A percentile compares a stretch with the other conserved stretches of the same genome.
phyloP scores from a whole-genome alignment of 2,329 filamentous ascomycete species.

The Apiospora sp. region DNA sequence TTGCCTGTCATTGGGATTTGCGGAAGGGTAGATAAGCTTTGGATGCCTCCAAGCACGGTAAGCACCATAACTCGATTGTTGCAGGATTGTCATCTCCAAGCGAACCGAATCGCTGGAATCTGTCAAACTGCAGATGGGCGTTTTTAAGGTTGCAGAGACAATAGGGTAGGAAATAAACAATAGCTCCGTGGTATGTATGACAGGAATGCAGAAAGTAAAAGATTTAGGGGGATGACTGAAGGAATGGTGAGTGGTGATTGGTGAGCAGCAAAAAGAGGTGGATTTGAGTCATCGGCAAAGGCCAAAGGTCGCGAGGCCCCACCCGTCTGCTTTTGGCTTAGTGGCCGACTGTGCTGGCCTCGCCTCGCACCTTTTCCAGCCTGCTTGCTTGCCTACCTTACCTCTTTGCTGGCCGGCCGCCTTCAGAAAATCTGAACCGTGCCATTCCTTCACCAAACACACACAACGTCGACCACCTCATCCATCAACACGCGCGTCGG shows the following conservation, averaged over 20 bases:
- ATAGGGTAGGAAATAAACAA: conserved; percentile 13
- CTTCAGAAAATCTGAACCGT: conserved; percentile 23
- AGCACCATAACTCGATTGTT: neutral
- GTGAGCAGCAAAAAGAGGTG: neutral
- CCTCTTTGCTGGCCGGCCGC: conserved; percentile 14
- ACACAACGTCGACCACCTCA: conserved; percentile 16
- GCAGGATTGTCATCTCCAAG: neutral
- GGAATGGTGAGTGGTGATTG: conserved; percentile 23
- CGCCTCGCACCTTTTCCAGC: neutral
- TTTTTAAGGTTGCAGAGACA: conserved; percentile 22
- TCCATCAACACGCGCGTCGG: conserved; percentile 62
- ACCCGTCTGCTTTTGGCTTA: neutral
- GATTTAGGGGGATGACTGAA: neutral
- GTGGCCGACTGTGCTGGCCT: conserved; percentile 12
- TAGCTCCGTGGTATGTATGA: conserved; percentile 1
- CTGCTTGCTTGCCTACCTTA: conserved; percentile 5
- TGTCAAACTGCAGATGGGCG: conserved; percentile 16
- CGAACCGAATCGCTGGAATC: neutral
- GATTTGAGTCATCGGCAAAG: conserved; percentile 29
- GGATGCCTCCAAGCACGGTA: neutral
- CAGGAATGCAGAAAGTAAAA: conserved; percentile 11
- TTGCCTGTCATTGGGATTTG: no score
- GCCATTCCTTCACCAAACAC: conserved; percentile 24
- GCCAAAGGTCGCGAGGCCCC: neutral
- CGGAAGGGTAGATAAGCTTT: neutral